Conservation (phyloP, 2,329 filamentous ascomycete species). For the Botryotinia convoluta region DNA sequence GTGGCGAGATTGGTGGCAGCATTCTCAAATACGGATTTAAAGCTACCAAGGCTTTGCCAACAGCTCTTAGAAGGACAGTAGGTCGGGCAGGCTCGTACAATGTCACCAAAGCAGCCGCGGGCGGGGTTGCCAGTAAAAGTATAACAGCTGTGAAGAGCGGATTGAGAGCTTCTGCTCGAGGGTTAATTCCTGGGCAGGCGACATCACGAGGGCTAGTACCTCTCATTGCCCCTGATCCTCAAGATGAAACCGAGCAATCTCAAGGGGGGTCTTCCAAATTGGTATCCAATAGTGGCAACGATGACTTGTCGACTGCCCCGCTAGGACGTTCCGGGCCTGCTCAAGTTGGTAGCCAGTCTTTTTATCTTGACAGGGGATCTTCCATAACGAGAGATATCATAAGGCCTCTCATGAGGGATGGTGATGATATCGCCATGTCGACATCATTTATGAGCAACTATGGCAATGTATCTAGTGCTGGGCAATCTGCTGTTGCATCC, state of each 20-base stretch:
- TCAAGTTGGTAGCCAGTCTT: slow-evolving; percentile 11
- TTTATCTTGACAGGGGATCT: slow-evolving; percentile 13
- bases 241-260: background rate
- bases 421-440: background rate
- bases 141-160: background rate
- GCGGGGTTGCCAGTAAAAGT: background rate
- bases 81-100: background rate
- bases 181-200: background rate
- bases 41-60: background rate
- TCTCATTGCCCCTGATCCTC: background rate
- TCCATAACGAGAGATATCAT: slow-evolving; percentile 7
- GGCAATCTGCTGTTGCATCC: slow-evolving; percentile 8
- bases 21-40: background rate
- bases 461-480: background rate
- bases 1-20: background rate
- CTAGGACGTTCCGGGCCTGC: background rate
- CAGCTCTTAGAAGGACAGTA: background rate
- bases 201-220: background rate
- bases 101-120: background rate
- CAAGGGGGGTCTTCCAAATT: background rate
- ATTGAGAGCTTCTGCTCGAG: background rate
- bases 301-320: background rate
- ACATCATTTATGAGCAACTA: background rate
- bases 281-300: background rate
- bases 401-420: slow-evolving; percentile 6